Evolutionary conservation across 139 green algal genomes (phyloP), one percentile per base, ranked within the genome.

Genomic region (Coelastrella sp.): DNA sequence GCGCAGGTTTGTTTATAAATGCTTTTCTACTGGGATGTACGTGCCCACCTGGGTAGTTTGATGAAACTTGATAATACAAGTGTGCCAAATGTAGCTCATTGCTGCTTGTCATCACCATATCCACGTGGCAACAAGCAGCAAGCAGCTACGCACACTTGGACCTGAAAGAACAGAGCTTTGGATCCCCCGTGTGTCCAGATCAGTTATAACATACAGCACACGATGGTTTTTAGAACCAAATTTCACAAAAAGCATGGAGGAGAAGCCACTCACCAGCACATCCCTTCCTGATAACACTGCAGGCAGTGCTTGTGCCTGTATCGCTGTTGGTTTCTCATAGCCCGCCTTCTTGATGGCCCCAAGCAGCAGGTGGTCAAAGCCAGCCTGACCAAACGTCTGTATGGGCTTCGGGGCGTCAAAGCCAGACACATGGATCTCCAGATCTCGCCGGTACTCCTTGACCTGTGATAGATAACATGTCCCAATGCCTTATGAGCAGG

Each of bases 261-360:
- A 25, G 1, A n/a, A 74, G 6, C 4, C 27, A 59, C 87, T 57
- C 90, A 96, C 96, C 94, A 98, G 89, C 57, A 98, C 94, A 85
- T 98, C 96, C 0, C 95, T 84, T 0, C 96, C 97, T 7, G 91
- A 95, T 72, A 98, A 93, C 8, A 94, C 94, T 10, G 94, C 96
- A 10, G 97, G 95, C 27, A 99, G 87, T 20, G 95, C 97, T 87
- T 98, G 96, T 6, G 95, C 94, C 95, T 99, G 98, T 89, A 99
- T 99, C 84, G 98, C 97, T 6, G 95, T 98, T 6, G 98, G 98
- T 92, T 99, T 98, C 89, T 95, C 96, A 95, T 99, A 99, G 15
- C 97, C 97, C 0, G 96, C 95, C 60, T 92, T 92, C 60, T 96
- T 93, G 19, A 99, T 94, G 4, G 95, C 96, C 10, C 66, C 93